Conservation (phyloP, 2,329 filamentous ascomycete genomes). For the Cryphonectria japonica region DNA sequence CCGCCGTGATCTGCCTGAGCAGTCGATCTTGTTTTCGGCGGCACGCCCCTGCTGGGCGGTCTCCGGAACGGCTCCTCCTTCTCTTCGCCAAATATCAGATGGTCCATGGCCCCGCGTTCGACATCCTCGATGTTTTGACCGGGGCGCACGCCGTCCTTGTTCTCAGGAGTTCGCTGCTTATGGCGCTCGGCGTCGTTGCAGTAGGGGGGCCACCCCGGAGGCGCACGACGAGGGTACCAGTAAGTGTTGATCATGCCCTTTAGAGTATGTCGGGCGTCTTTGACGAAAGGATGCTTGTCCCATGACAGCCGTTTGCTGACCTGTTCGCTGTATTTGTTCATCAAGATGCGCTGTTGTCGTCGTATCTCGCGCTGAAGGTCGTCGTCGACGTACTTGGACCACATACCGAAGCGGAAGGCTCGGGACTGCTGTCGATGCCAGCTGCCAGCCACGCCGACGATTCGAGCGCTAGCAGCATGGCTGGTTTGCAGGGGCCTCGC, state of each 20-base stretch:
- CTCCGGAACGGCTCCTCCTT: background rate
- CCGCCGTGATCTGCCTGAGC: constrained; percentile 14
- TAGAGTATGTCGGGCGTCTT: constrained; percentile 42
- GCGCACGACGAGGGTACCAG: constrained; percentile 39
- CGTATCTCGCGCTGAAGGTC: constrained; percentile 48
- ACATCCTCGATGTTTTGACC: constrained; percentile 49
- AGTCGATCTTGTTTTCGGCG: background rate
- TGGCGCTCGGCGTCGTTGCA: constrained; percentile 40
- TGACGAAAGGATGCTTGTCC: constrained; percentile 45
- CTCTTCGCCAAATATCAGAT: constrained; percentile 42
- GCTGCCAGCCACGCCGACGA: constrained; percentile 32
- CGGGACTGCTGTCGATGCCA: constrained; percentile 47
- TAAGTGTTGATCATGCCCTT: constrained; percentile 49
- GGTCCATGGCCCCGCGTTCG: constrained; percentile 49
- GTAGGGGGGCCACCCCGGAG: constrained; percentile 38
- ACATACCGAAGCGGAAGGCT: constrained; percentile 53
- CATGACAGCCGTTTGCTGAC: constrained; percentile 50
- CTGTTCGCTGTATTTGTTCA: constrained; percentile 51
- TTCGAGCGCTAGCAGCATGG: constrained; percentile 28
- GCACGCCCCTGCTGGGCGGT: constrained; percentile 9
- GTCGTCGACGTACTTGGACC: constrained; percentile 48
- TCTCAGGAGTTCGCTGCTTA: constrained; percentile 42
- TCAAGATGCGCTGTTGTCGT: constrained; percentile 47
- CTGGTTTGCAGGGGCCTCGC: constrained; percentile 34
- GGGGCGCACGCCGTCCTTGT: constrained; percentile 43